Percentiles rank a stretch among this genome's conserved stretches.
phyloP scores from a whole-genome alignment of 495 filamentous ascomycete genomes.

The Podospora anserina region DNA sequence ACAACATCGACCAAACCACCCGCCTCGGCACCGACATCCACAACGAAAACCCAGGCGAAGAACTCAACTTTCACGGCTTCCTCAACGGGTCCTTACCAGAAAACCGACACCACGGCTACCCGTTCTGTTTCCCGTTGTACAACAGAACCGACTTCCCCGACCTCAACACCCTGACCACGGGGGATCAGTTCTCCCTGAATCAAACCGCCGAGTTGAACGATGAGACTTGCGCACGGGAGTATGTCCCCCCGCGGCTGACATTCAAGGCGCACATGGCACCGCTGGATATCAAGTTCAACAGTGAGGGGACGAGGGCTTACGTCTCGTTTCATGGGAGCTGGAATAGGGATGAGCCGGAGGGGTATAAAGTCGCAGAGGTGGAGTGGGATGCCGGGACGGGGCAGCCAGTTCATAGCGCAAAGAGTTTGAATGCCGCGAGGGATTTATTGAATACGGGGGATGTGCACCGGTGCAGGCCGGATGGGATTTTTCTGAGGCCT shows the following conservation, averaged over 20 bases:
- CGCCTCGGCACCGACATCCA: slow-evolving; percentile 58
- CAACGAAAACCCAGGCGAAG: slow-evolving; percentile 68
- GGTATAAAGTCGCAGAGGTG: slow-evolving; percentile 55
- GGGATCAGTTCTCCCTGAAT: slow-evolving; percentile 38
- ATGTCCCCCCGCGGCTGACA: slow-evolving; percentile 47
- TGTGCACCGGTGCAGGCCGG: slow-evolving; percentile 39
- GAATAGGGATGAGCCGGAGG: slow-evolving; percentile 51
- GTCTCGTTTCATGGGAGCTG: slow-evolving; percentile 49
- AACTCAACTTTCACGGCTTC: slow-evolving; percentile 68
- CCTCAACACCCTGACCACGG: slow-evolving; percentile 26
- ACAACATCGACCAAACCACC: slow-evolving; percentile 62
- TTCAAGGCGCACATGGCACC: slow-evolving; percentile 61
- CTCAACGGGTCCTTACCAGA: slow-evolving; percentile 42
- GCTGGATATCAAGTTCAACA: slow-evolving; percentile 56
- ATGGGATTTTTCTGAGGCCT: slow-evolving; percentile 50
- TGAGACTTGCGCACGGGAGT: slow-evolving; percentile 40
- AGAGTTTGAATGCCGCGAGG: slow-evolving; percentile 41
- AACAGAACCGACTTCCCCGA: slow-evolving; percentile 36
- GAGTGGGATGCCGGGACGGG: slow-evolving; percentile 36
- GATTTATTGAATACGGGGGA: slow-evolving; percentile 54
- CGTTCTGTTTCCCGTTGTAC: slow-evolving; percentile 65
- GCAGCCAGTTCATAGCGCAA: slow-evolving; percentile 39
- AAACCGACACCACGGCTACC: slow-evolving; percentile 63
- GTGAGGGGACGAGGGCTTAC: slow-evolving; percentile 24
- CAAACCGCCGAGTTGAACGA: slow-evolving; percentile 40